Evolutionary conservation across 2,329 filamentous ascomycete species (phyloP), one percentile per base, ranked within the genome.

Genomic region (Aspergillus pseudotamarii): DNA sequence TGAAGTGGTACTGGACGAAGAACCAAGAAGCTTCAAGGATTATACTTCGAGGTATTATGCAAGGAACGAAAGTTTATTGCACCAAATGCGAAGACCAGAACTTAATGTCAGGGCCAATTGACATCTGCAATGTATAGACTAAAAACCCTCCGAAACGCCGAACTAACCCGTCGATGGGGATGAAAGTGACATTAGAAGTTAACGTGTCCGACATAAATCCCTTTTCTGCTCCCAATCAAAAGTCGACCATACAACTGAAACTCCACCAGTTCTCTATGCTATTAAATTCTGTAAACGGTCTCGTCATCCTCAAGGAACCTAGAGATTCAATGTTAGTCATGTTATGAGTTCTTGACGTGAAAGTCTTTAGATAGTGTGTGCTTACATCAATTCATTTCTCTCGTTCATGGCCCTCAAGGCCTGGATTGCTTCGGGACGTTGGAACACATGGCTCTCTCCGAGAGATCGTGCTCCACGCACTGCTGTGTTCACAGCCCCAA

Each of bases 331-430:
- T 60, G 64, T 67, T 61, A 68, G 41, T 45, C 9, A 36, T 51
- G n/a, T 30, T 21, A 19, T 28, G 26, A 21, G 3, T 28, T 23
- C 11, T 38, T 14, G 36, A 54, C 23, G 3, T 36, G 34, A 6
- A 14, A 26, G 30, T 45, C n/a, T 36, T 2, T 45, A n/a, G 26
- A 32, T 55, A 55, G 54, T 59, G 19, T 43, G 19, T 26, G 88
- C 91, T 86, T 82, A 94, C 94, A 99, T 99, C 74, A 99, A 89
- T 82, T 94, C 89, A 77, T 97, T 97, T 71, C 85, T 83, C 68
- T 91, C 89, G 72, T 92, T 90, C 87, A 99, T 89, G 75, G 86
- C 88, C 78, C 88, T 87, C 61, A 99, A 81, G 51, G 93, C 94
- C 76, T 89, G 86, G 62, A 90, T 81, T 0, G 91, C 92, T 79